These are phyloP conservation scores for Penicillium sp. DNA, from an alignment of 2,329 filamentous ascomycete genomes.

Conservation along the genomic window DNA sequence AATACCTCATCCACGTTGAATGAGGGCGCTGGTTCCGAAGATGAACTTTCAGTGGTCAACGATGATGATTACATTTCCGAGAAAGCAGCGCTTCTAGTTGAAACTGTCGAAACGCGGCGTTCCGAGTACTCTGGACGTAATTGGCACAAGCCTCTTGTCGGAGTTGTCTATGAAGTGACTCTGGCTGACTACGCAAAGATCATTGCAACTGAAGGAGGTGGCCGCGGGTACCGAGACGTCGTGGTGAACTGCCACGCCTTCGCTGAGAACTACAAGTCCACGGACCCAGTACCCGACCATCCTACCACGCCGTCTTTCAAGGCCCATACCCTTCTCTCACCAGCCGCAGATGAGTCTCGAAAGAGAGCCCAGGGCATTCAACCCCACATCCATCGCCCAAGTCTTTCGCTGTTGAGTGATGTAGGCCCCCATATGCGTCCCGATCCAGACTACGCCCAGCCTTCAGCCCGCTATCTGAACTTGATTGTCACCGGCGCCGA, in stretches of 20 bases:
- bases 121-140: slow-evolving; percentile 51
- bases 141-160: slow-evolving; percentile 81
- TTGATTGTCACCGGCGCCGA: slow-evolving; percentile 73
- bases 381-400: background rate
- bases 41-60: slow-evolving; percentile 8
- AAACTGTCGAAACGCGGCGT: slow-evolving; percentile 15
- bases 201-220: slow-evolving; percentile 85
- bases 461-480: slow-evolving; percentile 78
- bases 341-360: slow-evolving; percentile 40
- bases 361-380: slow-evolving; percentile 10
- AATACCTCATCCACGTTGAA: slow-evolving; percentile 29
- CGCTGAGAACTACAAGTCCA: slow-evolving; percentile 47
- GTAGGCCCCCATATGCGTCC: slow-evolving; percentile 55
- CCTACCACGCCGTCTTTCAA: slow-evolving; percentile 67
- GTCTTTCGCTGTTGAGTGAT: slow-evolving; percentile 10
- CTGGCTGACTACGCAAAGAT: slow-evolving; percentile 77
- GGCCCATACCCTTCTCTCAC: slow-evolving; percentile 80
- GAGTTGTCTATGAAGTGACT: slow-evolving; percentile 94
- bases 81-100: slow-evolving; percentile 32
- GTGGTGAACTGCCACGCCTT: slow-evolving; percentile 74
- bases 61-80: slow-evolving; percentile 25
- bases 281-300: slow-evolving; percentile 60
- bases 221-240: slow-evolving; percentile 78
- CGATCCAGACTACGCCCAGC: slow-evolving; percentile 70
- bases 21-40: background rate